Conservation (phyloP, 805 yeast species). For the Saccharomycopsis amapae region DNA sequence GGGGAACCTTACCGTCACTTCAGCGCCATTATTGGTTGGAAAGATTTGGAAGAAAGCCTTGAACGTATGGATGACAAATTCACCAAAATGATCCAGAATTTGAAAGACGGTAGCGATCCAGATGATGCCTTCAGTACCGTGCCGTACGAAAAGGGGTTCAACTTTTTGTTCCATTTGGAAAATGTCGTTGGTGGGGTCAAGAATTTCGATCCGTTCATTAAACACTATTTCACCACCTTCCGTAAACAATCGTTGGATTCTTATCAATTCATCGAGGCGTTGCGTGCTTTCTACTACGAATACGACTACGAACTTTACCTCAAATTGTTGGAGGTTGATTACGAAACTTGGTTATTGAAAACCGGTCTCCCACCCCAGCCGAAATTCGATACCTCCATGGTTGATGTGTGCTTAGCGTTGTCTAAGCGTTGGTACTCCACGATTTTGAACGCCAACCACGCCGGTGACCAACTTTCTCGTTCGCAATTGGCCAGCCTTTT, state of each 20-base stretch:
- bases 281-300: constrained; percentile 54
- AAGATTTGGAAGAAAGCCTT: constrained; percentile 62
- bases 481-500: constrained; percentile 31
- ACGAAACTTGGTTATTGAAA: constrained; percentile 75
- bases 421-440: constrained; percentile 57
- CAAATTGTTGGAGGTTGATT: constrained; percentile 55
- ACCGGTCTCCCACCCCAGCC: constrained; percentile 92
- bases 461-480: constrained; percentile 21
- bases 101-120: constrained; percentile 68
- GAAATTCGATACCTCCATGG: constrained; percentile 68
- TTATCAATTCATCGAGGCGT: constrained; percentile 67
- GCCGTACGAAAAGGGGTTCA: constrained; percentile 89
- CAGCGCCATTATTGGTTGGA: constrained; percentile 84
- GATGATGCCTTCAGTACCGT: constrained; percentile 85
- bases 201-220: constrained; percentile 72
- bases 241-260: constrained; percentile 71
- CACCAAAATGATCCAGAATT: constrained; percentile 61
- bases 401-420: constrained; percentile 59
- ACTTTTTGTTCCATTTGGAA: constrained; percentile 70
- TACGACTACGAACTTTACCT: constrained; percentile 36
- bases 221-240: constrained; percentile 64
- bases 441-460: constrained; percentile 24
- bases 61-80: constrained; percentile 57
- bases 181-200: constrained; percentile 54
- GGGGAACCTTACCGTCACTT: constrained; percentile 77